These are phyloP conservation scores for Suillus brevipes DNA, from an alignment of 768 basidiomycete species.

Conservation along the genomic window DNA sequence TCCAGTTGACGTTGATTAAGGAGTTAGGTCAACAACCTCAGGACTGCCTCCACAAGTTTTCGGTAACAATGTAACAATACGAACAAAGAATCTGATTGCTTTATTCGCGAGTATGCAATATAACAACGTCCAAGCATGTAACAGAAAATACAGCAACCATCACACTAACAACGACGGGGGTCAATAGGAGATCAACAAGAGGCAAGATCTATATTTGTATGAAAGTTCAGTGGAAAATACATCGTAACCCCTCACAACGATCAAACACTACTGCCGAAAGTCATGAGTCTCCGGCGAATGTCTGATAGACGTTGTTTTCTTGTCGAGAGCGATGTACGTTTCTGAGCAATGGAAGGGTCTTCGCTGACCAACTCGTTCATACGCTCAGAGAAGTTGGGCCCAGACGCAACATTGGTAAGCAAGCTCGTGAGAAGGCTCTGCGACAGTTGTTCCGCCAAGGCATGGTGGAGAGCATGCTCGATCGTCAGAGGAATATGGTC, in stretches of 20 bases:
- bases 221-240: not conserved
- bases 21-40: not conserved
- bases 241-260: not conserved
- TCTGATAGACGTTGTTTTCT: constrained; percentile 38
- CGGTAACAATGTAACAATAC: not conserved
- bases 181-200: not conserved
- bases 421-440: constrained; percentile 37
- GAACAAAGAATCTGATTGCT: not conserved
- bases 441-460: constrained; percentile 37
- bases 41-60: not conserved
- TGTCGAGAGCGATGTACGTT: constrained; percentile 35
- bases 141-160: not conserved
- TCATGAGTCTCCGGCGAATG: constrained; percentile 38
- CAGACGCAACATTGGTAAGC: constrained; percentile 20
- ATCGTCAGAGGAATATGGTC: constrained; percentile 55
- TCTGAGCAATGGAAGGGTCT: constrained; percentile 38
- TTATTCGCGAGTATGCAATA: not conserved
- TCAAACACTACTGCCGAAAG: constrained; percentile 17
- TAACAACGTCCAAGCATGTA: not conserved
- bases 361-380: constrained; percentile 48
- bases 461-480: constrained; percentile 44
- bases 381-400: constrained; percentile 24
- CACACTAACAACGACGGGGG: not conserved
- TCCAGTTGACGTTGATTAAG: constrained; percentile 34
- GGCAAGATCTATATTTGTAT: not conserved